Evolutionary conservation across 306 rosid species (phyloP).

Genomic region (Pterocarpus macrocarpus): DNA sequence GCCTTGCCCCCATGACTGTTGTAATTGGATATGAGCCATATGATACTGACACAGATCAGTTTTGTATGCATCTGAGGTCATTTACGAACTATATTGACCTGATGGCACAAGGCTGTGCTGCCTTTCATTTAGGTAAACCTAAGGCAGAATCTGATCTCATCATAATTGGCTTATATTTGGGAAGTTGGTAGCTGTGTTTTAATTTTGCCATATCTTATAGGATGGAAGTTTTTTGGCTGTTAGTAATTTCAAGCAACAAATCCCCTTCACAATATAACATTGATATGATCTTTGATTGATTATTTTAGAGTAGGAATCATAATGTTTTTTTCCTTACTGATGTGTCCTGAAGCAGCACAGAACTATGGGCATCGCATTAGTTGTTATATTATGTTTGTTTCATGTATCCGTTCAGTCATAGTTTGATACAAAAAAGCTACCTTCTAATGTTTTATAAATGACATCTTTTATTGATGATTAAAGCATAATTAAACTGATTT

Average conservation of each 20-base stretch:
- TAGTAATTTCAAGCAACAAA: slow-evolving; percentile 25
- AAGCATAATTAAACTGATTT: slow-evolving; percentile 23
- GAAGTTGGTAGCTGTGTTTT: slow-evolving; percentile 1
- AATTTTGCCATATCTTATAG: background rate
- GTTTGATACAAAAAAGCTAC: slow-evolving; percentile 6
- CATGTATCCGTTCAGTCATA: slow-evolving; percentile 14
- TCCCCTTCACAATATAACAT: slow-evolving; percentile 7
- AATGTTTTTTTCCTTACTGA: background rate
- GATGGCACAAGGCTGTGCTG: slow-evolving; percentile 10
- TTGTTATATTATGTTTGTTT: slow-evolving; percentile 5
- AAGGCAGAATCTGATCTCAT: slow-evolving; percentile 20
- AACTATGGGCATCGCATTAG: background rate
- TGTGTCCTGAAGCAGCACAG: slow-evolving; percentile 40
- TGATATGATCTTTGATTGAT: slow-evolving; percentile 26
- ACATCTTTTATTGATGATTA: background rate
- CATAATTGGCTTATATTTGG: background rate
- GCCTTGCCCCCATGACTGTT: background rate
- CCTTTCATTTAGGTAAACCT: slow-evolving; percentile 11
- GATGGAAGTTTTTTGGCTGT: slow-evolving; percentile 18
- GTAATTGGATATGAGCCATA: slow-evolving; percentile 17
- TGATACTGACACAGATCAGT: slow-evolving; percentile 23
- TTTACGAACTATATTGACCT: slow-evolving; percentile 24
- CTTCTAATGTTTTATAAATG: slow-evolving; percentile 1
- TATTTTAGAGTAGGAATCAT: slow-evolving; percentile 40
- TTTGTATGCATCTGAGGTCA: slow-evolving; percentile 36